phyloP scores from a whole-genome alignment of 2,329 filamentous ascomycete species.

The Setomelanomma holmii region DNA sequence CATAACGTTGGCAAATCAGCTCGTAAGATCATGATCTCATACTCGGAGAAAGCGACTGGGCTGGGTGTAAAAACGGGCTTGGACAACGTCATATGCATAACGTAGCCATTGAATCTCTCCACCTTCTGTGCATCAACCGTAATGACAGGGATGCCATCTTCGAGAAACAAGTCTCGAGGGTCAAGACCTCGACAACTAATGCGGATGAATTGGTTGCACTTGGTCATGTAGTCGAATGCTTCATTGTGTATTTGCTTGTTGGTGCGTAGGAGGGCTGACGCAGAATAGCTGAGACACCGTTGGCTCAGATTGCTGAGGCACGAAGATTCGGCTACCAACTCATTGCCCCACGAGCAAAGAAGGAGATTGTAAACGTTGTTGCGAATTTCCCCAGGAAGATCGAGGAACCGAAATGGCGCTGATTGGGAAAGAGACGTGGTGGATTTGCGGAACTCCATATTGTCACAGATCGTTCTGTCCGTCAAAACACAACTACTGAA shows the following conservation, averaged over 20 bases:
- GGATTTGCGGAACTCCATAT: neutral
- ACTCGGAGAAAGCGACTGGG: constrained; percentile 25
- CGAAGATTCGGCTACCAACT: constrained; percentile 22
- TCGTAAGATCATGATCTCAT: constrained; percentile 33
- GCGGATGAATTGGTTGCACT: constrained; percentile 30
- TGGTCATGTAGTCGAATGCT: constrained; percentile 32
- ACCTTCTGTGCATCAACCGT: constrained; percentile 22
- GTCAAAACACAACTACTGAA: constrained; percentile 5
- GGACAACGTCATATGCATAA: constrained; percentile 36
- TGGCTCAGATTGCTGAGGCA: constrained; percentile 24
- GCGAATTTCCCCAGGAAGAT: constrained; percentile 34
- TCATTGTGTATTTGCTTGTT: constrained; percentile 38
- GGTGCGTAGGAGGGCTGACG: constrained; percentile 28
- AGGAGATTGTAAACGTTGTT: constrained; percentile 35
- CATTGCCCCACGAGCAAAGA: constrained; percentile 34
- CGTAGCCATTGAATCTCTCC: constrained; percentile 27
- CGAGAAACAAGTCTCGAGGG: constrained; percentile 25
- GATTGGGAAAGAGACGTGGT: constrained; percentile 22
- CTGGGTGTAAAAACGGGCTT: constrained; percentile 23
- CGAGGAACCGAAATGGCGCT: constrained; percentile 32
- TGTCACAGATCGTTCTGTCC: constrained; percentile 6
- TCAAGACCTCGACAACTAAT: constrained; percentile 33
- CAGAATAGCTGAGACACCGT: constrained; percentile 24
- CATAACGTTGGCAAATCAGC: constrained; percentile 30
- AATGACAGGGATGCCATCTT: constrained; percentile 28